Base-by-base conservation (phyloP, 2,329 filamentous ascomycete species). In the Pseudocercospora vitis region DNA sequence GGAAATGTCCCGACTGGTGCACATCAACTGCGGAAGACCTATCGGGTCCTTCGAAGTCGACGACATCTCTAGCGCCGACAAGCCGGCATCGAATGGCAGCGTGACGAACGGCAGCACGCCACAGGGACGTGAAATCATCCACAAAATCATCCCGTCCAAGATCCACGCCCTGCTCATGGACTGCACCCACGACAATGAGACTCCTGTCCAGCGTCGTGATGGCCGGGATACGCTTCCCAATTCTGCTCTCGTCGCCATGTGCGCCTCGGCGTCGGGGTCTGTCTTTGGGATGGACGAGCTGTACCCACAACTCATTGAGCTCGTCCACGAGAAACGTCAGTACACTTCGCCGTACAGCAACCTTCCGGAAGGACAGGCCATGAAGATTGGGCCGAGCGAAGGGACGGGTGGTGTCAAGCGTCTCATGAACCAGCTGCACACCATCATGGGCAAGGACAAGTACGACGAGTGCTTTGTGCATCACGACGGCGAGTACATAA, bases 241-340 rank as follows among this genome's bases (percentile, higher is more conserved):
- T 66, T 91, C 92, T 46, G 94, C 94, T 4, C 79, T 99, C 3
- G 92, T 97, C 31, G 88, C 86, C 68, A 96, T 99, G 91, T 99
- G 95, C 71, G 85, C 91, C 19, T 96, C 90, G 64, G 90, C 92
- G 1, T 91, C 88, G 6, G 94, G 94, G 39, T 97, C 94, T 68
- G 94, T 97, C 44, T 96, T 97, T 85, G 94, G 94, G 1, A 97
- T 96, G 66, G 94, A 99, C 68, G 94, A 99, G 71, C 85, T 97
- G 56, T 99, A 97, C 64, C 94, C 94, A 1, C 86, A 87, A 63
- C 79, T 96, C 51, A 84, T 99, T n/a, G 91, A 99, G 65, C 81
- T 99, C 12, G 94, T 99, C 12, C 84, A 89, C 50, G 94, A 99
- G 72, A 95, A 82, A 19, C 82, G 94, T 28, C 76, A 87, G 1